Conservation (phyloP, 306 rosid genomes). For the Malus fusca region DNA sequence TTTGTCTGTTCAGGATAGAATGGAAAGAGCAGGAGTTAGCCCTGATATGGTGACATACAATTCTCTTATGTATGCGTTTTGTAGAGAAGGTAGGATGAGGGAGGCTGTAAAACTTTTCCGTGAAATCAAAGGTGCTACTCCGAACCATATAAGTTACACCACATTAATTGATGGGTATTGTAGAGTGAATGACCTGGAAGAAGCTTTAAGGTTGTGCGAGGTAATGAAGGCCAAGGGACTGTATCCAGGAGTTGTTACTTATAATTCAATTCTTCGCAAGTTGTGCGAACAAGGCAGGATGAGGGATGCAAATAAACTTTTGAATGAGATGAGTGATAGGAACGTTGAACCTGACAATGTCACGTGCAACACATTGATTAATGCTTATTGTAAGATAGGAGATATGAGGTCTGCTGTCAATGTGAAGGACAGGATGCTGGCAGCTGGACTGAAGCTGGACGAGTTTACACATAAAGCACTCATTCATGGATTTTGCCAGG, state of each 20-base stretch:
- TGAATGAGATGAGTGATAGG: slow-evolving; percentile 73
- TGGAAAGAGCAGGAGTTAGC: slow-evolving; percentile 66
- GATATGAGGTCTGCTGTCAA: slow-evolving; percentile 70
- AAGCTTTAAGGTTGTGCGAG: slow-evolving; percentile 52
- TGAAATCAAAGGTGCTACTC: slow-evolving; percentile 50
- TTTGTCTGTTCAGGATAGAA: slow-evolving; percentile 57
- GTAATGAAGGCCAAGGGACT: slow-evolving; percentile 66
- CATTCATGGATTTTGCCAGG: slow-evolving; percentile 73
- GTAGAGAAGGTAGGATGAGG: slow-evolving; percentile 81
- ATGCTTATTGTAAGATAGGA: slow-evolving; percentile 80
- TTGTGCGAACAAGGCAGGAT: slow-evolving; percentile 74
- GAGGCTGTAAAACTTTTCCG: slow-evolving; percentile 72
- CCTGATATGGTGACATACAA: slow-evolving; percentile 74
- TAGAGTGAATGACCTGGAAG: slow-evolving; percentile 55
- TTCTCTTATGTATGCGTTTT: slow-evolving; percentile 71
- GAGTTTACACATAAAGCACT: slow-evolving; percentile 71
- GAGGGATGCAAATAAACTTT: slow-evolving; percentile 70
- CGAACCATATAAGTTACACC: slow-evolving; percentile 71
- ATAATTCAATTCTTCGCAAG: slow-evolving; percentile 71
- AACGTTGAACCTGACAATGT: slow-evolving; percentile 68
- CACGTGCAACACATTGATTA: slow-evolving; percentile 84
- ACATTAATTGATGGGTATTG: slow-evolving; percentile 82
- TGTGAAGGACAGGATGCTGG: slow-evolving; percentile 71
- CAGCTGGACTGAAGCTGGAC: slow-evolving; percentile 65
- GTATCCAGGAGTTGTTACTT: slow-evolving; percentile 70